Evolutionary conservation across 2,329 filamentous ascomycete genomes (phyloP).

Genomic region (Chrysoporthe puriensis): DNA sequence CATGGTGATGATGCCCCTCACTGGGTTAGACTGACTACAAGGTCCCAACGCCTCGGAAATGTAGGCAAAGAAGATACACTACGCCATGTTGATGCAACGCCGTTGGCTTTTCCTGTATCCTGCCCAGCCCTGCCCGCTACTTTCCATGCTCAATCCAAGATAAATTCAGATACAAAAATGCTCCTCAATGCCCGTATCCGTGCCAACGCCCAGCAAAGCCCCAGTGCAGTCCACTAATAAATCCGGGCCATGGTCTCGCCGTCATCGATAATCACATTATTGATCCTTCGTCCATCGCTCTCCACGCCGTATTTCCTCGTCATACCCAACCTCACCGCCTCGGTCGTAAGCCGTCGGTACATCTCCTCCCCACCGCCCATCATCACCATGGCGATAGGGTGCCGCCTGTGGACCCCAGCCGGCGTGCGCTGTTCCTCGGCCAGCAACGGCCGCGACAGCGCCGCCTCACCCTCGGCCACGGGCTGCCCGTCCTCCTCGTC

Average conservation of each 20-base stretch:
- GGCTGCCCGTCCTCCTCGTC: slow-evolving; percentile 48
- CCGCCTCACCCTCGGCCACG: slow-evolving; percentile 35
- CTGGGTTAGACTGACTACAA: background rate
- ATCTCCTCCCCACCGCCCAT: slow-evolving; percentile 71
- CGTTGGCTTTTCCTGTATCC: background rate
- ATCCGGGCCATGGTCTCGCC: slow-evolving; percentile 33
- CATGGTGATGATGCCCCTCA: background rate
- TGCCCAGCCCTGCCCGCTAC: background rate
- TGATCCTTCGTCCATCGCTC: slow-evolving; percentile 78
- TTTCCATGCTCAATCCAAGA: background rate
- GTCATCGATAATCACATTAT: slow-evolving; percentile 71
- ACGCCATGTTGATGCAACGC: background rate
- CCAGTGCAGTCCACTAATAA: background rate
- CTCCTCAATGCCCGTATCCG: background rate
- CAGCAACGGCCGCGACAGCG: slow-evolving; percentile 65
- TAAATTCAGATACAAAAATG: background rate
- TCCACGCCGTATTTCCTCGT: slow-evolving; percentile 78
- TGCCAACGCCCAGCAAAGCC: background rate
- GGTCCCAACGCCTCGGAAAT: background rate
- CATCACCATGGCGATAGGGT: slow-evolving; percentile 83
- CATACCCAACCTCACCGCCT: slow-evolving; percentile 72
- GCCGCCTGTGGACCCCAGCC: slow-evolving; percentile 67
- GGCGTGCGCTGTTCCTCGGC: slow-evolving; percentile 75
- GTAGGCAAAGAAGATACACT: background rate
- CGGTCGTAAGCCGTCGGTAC: slow-evolving; percentile 61